Base-by-base conservation (phyloP, 441 rosid genomes). In the Mallotus japonicus region DNA sequence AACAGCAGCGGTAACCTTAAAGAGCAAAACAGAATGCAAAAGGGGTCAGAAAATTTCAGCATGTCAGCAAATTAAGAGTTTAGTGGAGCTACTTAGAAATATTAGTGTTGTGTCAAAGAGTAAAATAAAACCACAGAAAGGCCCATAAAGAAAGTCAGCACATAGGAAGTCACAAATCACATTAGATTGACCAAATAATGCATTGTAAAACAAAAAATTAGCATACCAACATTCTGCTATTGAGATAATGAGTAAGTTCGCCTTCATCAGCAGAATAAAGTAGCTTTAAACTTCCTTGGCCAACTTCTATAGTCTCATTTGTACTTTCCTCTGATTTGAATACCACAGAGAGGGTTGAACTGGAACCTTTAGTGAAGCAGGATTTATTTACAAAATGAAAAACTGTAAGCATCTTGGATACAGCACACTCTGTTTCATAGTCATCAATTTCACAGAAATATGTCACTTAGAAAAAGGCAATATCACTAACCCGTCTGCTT, bases 241-340 rank as follows among this genome's bases (percentile, higher is more conserved):
- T 91, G 58, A 78, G 51, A 79, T 88, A 93, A 63, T 81, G 85
- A 69, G 77, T 71, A 56, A 71, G 65, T 65, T 83, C 85, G 78
- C 84, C 87, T 65, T 73, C 81, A 72, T 80, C 77, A 19, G 84
- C 69, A 69, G 92, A 82, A 69, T 83, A 80, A 51, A 81, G 80
- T 49, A 91, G 90, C 89, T 85, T 93, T 71, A 93, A 64, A 84
- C 80, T 81, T 77, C 90, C 93, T 78, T 84, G 88, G 59, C 98
- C 98, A 80, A 93, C 78, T 65, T 87, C 88, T 75, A 85, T n/a
- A 40, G 40, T 77, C 55, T 89, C 78, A 50, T 77, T 77, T 72
- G 75, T 77, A 61, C 77, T 73, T 55, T 76, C 81, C 54, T 65
- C 84, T 61, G 77, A 72, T 58, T 77, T 87, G 67, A 81, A 82